Evolutionary conservation across 495 filamentous ascomycete genomes (phyloP).

Genomic region (Lophiostoma macrostomum): DNA sequence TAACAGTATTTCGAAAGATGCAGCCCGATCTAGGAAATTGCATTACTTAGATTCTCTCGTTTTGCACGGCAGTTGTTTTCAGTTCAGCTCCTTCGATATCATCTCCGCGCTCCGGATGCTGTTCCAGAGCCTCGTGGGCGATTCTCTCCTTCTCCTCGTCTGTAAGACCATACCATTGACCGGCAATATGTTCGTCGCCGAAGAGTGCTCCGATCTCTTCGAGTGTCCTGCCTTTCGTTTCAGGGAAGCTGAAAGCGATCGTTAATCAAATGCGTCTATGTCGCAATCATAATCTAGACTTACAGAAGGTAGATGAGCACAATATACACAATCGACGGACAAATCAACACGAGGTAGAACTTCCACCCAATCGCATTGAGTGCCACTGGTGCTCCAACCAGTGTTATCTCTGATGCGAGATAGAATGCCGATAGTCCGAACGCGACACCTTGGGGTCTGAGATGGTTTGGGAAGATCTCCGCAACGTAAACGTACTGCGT

Average conservation of each 20-base stretch:
- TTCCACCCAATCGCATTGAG: conserved; percentile 47
- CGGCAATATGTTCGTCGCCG: conserved; percentile 28
- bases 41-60: background rate
- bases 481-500: conserved; percentile 52
- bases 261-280: background rate
- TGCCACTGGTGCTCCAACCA: conserved; percentile 46
- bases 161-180: conserved; percentile 26
- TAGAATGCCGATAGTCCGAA: conserved; percentile 48
- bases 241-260: conserved; percentile 9
- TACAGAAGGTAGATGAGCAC: conserved; percentile 32
- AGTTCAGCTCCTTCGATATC: background rate
- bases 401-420: conserved; percentile 42
- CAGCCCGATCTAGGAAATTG: no score
- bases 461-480: conserved; percentile 53
- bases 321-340: conserved; percentile 43
- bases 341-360: conserved; percentile 51
- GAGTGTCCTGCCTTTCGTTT: conserved; percentile 35
- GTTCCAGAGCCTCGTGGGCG: conserved; percentile 14
- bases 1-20: no score
- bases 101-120: conserved; percentile 1
- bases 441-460: conserved; percentile 49
- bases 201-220: conserved; percentile 33
- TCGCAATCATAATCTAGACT: background rate
- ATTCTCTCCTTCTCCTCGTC: conserved; percentile 30
- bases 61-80: background rate